Evolutionary conservation across 768 basidiomycete genomes (phyloP).

Genomic region (Xanthoconium purpureum): DNA sequence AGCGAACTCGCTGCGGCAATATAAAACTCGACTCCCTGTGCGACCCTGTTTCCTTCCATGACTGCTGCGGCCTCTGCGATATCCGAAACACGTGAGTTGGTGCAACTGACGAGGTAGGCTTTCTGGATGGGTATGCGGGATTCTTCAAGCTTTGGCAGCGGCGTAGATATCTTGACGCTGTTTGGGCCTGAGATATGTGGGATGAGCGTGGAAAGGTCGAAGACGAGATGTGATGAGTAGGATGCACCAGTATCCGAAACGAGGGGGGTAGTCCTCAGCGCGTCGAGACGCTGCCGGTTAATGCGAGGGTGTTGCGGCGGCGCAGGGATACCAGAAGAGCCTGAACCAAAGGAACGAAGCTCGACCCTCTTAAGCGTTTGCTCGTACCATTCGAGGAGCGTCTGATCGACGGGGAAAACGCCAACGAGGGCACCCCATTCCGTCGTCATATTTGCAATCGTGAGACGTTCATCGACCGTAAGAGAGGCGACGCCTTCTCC

Average conservation of each 20-base stretch:
- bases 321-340: constrained; percentile 50
- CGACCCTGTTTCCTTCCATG: constrained; percentile 74
- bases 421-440: constrained; percentile 99
- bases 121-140: constrained; percentile 84
- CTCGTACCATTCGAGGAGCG: constrained; percentile 85
- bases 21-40: constrained; percentile 93
- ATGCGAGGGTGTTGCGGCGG: constrained; percentile 85
- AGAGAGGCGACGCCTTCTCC: constrained; percentile 82
- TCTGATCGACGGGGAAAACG: constrained; percentile 88
- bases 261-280: constrained; percentile 52
- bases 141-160: constrained; percentile 78
- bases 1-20: constrained; percentile 91
- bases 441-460: constrained; percentile 99
- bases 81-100: constrained; percentile 95
- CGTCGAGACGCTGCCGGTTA: constrained; percentile 66
- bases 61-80: constrained; percentile 92
- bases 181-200: constrained; percentile 98
- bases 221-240: constrained; percentile 84
- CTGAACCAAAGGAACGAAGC: constrained; percentile 64
- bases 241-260: constrained; percentile 72
- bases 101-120: constrained; percentile 97
- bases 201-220: constrained; percentile 91
- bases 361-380: constrained; percentile 67
- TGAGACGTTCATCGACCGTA: constrained; percentile 86
- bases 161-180: constrained; percentile 94